Base-by-base conservation (phyloP, 495 filamentous ascomycete genomes). In the Opeltia flavorubescens region DNA sequence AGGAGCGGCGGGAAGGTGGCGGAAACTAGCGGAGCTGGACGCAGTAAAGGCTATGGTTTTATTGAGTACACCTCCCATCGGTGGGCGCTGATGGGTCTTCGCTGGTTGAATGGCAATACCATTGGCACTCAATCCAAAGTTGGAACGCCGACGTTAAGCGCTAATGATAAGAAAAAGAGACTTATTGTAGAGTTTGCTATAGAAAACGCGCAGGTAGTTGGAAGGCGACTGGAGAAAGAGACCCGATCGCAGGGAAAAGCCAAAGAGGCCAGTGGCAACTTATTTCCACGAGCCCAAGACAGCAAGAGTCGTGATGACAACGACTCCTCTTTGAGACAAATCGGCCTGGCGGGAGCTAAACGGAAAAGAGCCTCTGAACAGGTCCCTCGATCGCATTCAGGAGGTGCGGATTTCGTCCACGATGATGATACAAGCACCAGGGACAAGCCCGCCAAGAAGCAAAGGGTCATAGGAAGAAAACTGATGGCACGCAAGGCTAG, bases 151-250 rank as follows among this genome's bases (percentile, higher is more conserved):
- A 33, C 15, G 5, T 26, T 47, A 18, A 65, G 62, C 1, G 52
- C 64, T 23, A 59, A 70, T 47, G 79, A 82, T 43, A 73, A 68
- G 59, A 84, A 78, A 61, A 84, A 84, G 62, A 70, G 89, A 12
- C 62, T 96, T 41, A 85, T 99, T 61, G 89, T 89, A 29, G 91
- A 99, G 60, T 99, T 99, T 66, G 89, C 91, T 11, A 95, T 99
- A 59, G 91, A 99, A 63, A 99, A 99, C 54, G 88, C 86, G 5
- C 86, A 95, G 55, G 91, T 99, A 4, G 83, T 99, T 29, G 69
- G 73, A 48, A 70, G 91, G 47, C 67, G 91, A 21, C 77, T 72
- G 51, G 84, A 89, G 50, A 68, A 71, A 20, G 81, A 94, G 58
- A 69, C 67, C 25, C 42, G 87, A 77, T 60, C 67, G 71, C 15